Conservation (phyloP, 176 grass and related monocot species). For the Oryza glumipatula region DNA sequence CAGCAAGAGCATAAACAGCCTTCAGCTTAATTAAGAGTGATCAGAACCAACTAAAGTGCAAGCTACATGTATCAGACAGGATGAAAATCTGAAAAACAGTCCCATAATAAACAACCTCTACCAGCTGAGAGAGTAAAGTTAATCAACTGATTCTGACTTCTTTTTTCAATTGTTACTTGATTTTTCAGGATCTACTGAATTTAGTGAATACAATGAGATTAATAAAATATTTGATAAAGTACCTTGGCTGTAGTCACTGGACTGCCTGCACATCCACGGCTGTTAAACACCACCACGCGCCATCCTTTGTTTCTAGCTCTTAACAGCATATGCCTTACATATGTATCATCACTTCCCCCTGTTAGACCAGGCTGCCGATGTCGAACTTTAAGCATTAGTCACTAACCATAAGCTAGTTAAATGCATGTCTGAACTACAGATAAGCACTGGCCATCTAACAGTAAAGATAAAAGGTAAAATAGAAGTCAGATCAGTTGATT, state of each 20-base stretch:
- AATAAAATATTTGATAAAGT: conserved; percentile 20
- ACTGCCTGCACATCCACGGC: conserved; percentile 86
- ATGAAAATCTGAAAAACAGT: conserved; percentile 33
- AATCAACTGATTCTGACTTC: neutral
- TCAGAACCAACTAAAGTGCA: conserved; percentile 3
- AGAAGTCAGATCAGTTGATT: neutral
- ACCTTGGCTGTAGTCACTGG: conserved; percentile 95
- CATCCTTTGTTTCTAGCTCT: conserved; percentile 91
- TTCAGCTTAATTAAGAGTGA: neutral
- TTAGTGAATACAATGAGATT: neutral
- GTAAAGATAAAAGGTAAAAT: neutral
- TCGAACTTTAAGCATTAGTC: conserved; percentile 14
- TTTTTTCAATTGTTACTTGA: conserved; percentile 15
- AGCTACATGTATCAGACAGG: conserved; percentile 13
- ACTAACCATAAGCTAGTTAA: conserved; percentile 34
- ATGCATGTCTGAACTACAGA: neutral
- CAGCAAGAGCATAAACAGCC: conserved; percentile 7
- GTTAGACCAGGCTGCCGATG: conserved; percentile 83
- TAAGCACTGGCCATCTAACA: neutral
- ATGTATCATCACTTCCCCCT: conserved; percentile 93
- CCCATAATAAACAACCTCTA: neutral
- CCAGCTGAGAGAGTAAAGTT: neutral
- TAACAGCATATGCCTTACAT: conserved; percentile 96
- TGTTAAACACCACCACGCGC: conserved; percentile 89
- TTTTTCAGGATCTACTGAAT: neutral